Base-by-base conservation (phyloP, 345 rosid species). In the Capsella bursapastoris region DNA sequence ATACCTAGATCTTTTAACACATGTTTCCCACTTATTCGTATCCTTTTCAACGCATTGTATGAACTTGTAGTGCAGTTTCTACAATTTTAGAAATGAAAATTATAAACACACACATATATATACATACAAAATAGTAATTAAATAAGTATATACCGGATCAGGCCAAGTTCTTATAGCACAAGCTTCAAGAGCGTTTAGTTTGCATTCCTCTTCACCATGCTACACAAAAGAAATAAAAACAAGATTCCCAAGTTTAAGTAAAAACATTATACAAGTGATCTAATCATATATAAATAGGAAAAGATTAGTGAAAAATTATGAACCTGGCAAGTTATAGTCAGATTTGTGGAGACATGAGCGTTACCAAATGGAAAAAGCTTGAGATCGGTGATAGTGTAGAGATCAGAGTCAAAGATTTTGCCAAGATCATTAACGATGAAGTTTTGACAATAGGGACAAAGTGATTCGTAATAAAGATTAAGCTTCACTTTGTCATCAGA, bases 141-240 rank as follows among this genome's bases (percentile, higher is more conserved):
- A 38, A 10, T 6, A 5, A 34, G 10, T 10, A 4, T 41, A 50
- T 72, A 72, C 90, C 68, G 64, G 80, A 50, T 87, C 79, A 1
- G 90, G 92, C 84, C 71, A 86, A 43, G 68, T 35, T 11, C 41
- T 64, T 55, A 91, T 87, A 76, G 79, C 83, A 38, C 95, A 91
- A 11, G 97, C 94, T 34, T 91, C 86, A 13, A 89, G 78, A 1
- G 82, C 71, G 44, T 87, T 91, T 9, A 91, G 72, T 48, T 82
- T 81, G 70, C 95, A 91, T 76, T 91, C 97, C 57, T 86, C 84
- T 50, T 83, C 82, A 10, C 95, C 97, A 52, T 89, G 97, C 95
- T 89, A 79, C 64, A 60, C 40, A 59, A 75, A 60, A 16, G 25
- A 52, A 58, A 7, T 4, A 15, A 34, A 32, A 3, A 29, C 32